Evolutionary conservation across 441 rosid genomes (phyloP).

Genomic region (Syzygium syzygioides): DNA sequence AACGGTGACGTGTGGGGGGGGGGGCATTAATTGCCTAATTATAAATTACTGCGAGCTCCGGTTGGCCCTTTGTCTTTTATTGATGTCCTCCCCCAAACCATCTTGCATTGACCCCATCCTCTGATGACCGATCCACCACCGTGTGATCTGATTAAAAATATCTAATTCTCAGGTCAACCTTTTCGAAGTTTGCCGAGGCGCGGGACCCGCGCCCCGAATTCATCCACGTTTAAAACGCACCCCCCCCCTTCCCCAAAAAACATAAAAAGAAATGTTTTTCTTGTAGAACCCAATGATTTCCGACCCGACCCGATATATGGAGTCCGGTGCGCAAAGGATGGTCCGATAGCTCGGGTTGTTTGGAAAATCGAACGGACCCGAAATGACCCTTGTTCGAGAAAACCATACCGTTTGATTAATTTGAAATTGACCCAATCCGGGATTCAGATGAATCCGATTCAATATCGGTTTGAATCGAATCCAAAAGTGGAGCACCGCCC

Average conservation of each 20-base stretch:
- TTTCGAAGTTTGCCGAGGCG: not conserved
- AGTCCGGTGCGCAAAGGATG: not conserved
- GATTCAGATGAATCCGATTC: not conserved
- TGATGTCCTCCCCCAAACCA: not conserved
- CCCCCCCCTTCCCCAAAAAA: not conserved
- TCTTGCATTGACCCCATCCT: not conserved
- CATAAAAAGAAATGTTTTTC: not conserved
- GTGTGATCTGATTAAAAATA: not conserved
- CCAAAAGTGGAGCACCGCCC: not conserved
- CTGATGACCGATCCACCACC: not conserved
- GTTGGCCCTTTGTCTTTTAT: not conserved
- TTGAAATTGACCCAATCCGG: not conserved
- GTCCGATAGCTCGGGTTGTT: not conserved
- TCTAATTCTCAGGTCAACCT: not conserved
- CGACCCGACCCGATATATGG: not conserved
- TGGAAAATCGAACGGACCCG: not conserved
- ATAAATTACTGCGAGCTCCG: not conserved
- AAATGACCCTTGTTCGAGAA: not conserved
- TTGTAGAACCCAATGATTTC: not conserved
- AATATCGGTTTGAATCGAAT: not conserved
- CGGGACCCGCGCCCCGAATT: not conserved
- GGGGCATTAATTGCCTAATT: not conserved
- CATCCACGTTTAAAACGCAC: not conserved
- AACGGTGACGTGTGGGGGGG: not conserved
- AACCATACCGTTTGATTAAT: not conserved